These are phyloP conservation scores for Rhipidocladum racemiflorum DNA, from an alignment of 176 grass and related monocot genomes.

Conservation along the genomic window DNA sequence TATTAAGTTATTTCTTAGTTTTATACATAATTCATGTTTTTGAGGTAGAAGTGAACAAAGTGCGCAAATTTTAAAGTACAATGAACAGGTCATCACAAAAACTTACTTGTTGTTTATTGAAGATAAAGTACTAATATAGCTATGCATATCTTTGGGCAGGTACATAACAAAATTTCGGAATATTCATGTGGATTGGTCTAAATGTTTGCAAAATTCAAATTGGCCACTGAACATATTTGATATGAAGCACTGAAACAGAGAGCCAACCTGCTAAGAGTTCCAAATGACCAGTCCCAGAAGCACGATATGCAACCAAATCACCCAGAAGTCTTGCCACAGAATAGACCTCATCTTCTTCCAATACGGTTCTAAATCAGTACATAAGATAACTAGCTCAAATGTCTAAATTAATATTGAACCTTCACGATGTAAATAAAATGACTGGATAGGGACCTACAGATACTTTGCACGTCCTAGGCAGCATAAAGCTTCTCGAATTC, in stretches of 20 bases:
- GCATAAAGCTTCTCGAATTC: conserved; percentile 95
- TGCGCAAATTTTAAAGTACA: not conserved
- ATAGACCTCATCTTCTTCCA: conserved; percentile 96
- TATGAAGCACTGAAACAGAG: conserved; percentile 12
- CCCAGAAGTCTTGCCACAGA: conserved; percentile 95
- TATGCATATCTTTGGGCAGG: not conserved
- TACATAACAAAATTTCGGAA: not conserved
- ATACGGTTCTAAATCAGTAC: conserved; percentile 58
- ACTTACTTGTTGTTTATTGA: conserved; percentile 13
- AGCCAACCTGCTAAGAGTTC: conserved; percentile 84
- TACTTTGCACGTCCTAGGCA: conserved; percentile 92
- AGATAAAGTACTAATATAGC: not conserved
- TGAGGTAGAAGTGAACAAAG: not conserved
- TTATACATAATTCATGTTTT: not conserved
- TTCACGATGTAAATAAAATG: conserved; percentile 17
- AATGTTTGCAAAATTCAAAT: not conserved
- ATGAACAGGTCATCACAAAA: not conserved
- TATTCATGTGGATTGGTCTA: not conserved
- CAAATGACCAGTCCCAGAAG: conserved; percentile 97
- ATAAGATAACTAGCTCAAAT: conserved; percentile 11
- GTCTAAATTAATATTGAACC: conserved; percentile 20
- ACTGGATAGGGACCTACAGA: conserved; percentile 56
- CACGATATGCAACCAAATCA: conserved; percentile 97
- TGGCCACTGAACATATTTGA: conserved; percentile 3
- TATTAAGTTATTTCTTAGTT: not conserved